Percentiles rank a stretch among this genome's conserved stretches.
Evolutionary conservation across 495 filamentous ascomycete species (phyloP).

Genomic region (Corynascus novoguineensis): DNA sequence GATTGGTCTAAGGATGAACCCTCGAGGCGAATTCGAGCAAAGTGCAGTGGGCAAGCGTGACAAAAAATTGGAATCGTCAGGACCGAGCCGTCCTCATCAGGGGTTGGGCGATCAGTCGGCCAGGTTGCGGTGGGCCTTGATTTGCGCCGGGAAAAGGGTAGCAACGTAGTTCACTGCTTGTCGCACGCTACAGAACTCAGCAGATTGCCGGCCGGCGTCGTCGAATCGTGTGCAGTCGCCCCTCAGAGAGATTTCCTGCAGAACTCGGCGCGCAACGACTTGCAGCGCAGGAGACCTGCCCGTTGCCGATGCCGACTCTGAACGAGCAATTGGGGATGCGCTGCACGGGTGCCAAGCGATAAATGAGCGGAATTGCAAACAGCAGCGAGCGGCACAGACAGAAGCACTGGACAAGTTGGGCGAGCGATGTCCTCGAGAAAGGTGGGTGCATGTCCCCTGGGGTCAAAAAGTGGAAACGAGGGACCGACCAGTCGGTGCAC

Average conservation of each 20-base stretch:
- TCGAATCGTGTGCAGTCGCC: background rate
- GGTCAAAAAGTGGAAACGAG: background rate
- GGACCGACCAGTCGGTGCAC: background rate
- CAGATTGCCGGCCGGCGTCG: too few species aligned
- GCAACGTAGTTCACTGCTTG: too few species aligned
- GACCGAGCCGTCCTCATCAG: conserved; percentile 6
- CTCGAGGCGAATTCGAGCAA: background rate
- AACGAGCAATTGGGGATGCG: background rate
- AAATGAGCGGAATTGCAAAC: background rate
- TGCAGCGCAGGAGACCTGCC: conserved; percentile 6
- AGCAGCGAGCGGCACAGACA: background rate
- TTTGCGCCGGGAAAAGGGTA: background rate
- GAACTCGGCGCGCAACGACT: background rate
- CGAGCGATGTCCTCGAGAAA: background rate
- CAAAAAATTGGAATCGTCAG: conserved; percentile 2
- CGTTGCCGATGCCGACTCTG: background rate
- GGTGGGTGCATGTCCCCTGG: background rate
- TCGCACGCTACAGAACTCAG: too few species aligned
- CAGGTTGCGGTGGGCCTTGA: background rate
- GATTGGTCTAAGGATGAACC: background rate
- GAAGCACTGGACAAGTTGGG: background rate
- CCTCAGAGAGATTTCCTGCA: background rate
- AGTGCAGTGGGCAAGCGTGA: background rate
- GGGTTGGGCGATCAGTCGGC: background rate
- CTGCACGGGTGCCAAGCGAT: background rate